Conservation (phyloP, 805 yeast genomes). For the Spathaspora boniae region DNA sequence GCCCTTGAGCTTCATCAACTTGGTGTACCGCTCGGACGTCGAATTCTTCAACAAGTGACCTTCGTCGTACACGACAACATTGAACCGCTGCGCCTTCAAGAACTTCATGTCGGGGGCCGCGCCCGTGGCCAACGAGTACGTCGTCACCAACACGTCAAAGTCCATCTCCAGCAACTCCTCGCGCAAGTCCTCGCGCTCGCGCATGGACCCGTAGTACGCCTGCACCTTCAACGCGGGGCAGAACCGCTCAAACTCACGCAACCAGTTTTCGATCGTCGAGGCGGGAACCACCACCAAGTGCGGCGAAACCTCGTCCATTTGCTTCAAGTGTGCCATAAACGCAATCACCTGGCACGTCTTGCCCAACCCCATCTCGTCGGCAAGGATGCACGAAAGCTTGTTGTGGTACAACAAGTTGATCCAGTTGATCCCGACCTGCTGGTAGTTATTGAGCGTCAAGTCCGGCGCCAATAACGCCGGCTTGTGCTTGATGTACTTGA, state of each 20-base stretch:
- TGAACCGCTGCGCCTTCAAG: conserved; percentile 68
- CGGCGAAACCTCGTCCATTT: conserved; percentile 63
- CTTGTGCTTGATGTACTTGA: conserved; percentile 57
- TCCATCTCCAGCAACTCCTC: conserved; percentile 55
- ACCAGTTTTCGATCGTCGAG: conserved; percentile 96
- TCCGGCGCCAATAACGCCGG: conserved; percentile 66
- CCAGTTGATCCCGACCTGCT: conserved; percentile 98
- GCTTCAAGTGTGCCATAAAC: conserved; percentile 80
- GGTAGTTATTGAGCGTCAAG: conserved; percentile 77
- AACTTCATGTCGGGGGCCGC: conserved; percentile 78
- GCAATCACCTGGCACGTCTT: conserved; percentile 96
- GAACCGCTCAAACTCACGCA: conserved; percentile 87
- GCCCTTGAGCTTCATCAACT: conserved; percentile 80
- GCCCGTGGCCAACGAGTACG: conserved; percentile 89
- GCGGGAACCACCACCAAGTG: conserved; percentile 95
- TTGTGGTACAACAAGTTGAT: conserved; percentile 72
- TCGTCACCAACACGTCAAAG: conserved; percentile 89
- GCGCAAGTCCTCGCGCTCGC: conserved; percentile 82
- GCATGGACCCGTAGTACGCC: conserved; percentile 89
- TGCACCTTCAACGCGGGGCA: conserved; percentile 79
- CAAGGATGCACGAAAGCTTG: conserved; percentile 84
- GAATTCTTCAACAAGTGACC: conserved; percentile 97
- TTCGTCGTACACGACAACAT: conserved; percentile 92
- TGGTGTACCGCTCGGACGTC: conserved; percentile 77
- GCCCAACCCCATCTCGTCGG: conserved; percentile 99